Evolutionary conservation across 2,329 filamentous ascomycete species (phyloP).

Genomic region (Sporothrix schenckii): DNA sequence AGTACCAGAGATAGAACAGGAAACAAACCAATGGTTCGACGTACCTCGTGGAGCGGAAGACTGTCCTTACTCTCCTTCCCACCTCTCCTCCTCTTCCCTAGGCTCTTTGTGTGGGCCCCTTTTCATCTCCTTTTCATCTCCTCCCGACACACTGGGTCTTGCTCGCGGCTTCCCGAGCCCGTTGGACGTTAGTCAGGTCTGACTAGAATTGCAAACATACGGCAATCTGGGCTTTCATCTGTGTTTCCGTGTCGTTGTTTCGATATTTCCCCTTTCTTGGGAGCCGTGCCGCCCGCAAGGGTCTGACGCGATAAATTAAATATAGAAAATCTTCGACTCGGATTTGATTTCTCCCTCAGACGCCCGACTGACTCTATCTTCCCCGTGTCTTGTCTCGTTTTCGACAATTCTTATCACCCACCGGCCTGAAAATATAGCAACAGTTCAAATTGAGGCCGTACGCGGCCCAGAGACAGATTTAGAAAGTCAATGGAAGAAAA

Average conservation of each 20-base stretch:
- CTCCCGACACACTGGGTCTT: slow-evolving; percentile 6
- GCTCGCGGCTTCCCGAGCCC: slow-evolving; percentile 13
- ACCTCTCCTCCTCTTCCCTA: not conserved
- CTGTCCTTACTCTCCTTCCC: not conserved
- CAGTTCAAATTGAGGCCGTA: not conserved
- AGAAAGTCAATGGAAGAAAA: not conserved
- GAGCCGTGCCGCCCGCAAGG: slow-evolving; percentile 10
- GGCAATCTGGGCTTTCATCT: slow-evolving; percentile 1
- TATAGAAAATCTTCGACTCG: not conserved
- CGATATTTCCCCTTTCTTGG: not conserved
- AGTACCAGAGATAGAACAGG: not conserved
- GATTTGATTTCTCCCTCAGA: not conserved
- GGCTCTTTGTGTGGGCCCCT: not conserved
- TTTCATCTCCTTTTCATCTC: not conserved
- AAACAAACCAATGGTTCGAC: not conserved
- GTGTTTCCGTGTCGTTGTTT: not conserved
- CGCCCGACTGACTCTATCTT: slow-evolving; percentile 1
- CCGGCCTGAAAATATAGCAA: slow-evolving; percentile 1
- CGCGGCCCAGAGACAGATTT: not conserved
- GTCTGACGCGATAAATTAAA: slow-evolving; percentile 6
- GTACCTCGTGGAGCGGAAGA: not conserved
- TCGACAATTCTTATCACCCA: slow-evolving; percentile 7
- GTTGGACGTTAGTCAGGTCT: slow-evolving; percentile 10
- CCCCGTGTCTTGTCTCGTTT: not conserved
- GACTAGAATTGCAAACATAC: slow-evolving; percentile 4